Evolutionary conservation across 2,329 filamentous ascomycete species (phyloP).

Genomic region (Huntiella moniliformis): DNA sequence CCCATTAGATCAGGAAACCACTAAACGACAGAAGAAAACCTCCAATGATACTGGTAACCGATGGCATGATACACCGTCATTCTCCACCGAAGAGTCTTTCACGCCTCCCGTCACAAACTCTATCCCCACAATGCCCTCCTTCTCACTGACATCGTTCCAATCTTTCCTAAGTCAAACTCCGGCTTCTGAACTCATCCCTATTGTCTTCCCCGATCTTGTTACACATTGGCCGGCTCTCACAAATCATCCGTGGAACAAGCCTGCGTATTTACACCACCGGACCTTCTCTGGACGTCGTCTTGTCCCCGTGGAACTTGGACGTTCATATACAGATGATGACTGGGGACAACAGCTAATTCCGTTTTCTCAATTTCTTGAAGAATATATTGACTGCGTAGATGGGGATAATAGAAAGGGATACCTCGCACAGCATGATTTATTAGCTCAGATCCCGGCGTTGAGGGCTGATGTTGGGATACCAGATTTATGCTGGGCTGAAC

Average conservation of each 20-base stretch:
- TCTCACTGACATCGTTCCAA: conserved; percentile 42
- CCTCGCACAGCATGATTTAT: conserved; percentile 78
- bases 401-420: conserved; percentile 40
- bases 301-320: conserved; percentile 70
- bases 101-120: conserved; percentile 24
- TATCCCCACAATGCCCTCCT: conserved; percentile 24
- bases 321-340: conserved; percentile 67
- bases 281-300: conserved; percentile 63
- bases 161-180: conserved; percentile 30
- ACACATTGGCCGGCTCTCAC: conserved; percentile 61
- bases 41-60: conserved; percentile 12
- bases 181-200: conserved; percentile 27
- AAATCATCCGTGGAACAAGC: conserved; percentile 49
- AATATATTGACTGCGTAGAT: conserved; percentile 30
- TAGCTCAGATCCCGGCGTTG: conserved; percentile 62
- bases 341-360: conserved; percentile 71
- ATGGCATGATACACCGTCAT: conserved; percentile 4
- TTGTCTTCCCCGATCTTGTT: conserved; percentile 50
- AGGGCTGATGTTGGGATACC: conserved; percentile 60
- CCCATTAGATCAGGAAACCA: not conserved
- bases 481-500: conserved; percentile 63
- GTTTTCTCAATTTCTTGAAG: conserved; percentile 50
- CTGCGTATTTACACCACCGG: conserved; percentile 50
- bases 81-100: conserved; percentile 16
- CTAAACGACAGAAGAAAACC: not conserved